Evolutionary conservation across 2,329 filamentous ascomycete genomes (phyloP).

Genomic region (Passalora sequoiae): DNA sequence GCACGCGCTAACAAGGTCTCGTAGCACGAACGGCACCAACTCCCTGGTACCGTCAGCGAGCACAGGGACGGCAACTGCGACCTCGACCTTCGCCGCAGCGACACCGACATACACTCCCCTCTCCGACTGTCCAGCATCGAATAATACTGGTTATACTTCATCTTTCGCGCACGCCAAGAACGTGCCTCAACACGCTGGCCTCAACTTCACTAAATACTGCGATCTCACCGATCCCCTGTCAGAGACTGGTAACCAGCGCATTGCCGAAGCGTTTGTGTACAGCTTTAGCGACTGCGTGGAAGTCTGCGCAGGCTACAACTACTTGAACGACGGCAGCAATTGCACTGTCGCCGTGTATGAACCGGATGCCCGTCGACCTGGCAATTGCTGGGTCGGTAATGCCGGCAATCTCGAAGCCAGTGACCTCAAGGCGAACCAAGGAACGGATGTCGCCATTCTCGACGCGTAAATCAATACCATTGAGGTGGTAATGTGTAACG

Average conservation of each 20-base stretch:
- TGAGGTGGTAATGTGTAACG: not conserved
- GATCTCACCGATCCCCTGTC: constrained; percentile 28
- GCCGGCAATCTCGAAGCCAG: constrained; percentile 13
- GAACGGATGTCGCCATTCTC: constrained; percentile 25
- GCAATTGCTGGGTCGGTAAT: constrained; percentile 32
- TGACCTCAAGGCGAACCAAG: constrained; percentile 16
- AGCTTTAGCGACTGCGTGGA: constrained; percentile 35
- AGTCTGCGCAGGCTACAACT: constrained; percentile 33
- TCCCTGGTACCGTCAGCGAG: constrained; percentile 16
- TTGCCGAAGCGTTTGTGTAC: constrained; percentile 34
- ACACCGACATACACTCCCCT: constrained; percentile 32
- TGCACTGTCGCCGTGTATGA: constrained; percentile 34
- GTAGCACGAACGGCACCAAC: constrained; percentile 18
- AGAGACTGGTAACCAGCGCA: constrained; percentile 13
- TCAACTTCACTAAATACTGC: constrained; percentile 34
- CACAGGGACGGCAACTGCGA: constrained; percentile 16
- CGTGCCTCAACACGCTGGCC: constrained; percentile 14
- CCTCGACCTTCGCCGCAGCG: constrained; percentile 28
- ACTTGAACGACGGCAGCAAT: constrained; percentile 18
- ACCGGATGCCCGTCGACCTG: constrained; percentile 23
- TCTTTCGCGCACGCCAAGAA: constrained; percentile 14
- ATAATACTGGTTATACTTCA: constrained; percentile 32
- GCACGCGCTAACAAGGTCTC: constrained; percentile 10
- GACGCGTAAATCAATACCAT: constrained; percentile 8
- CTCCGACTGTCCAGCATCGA: constrained; percentile 29